Evolutionary conservation across 2,329 filamentous ascomycete genomes (phyloP).

Genomic region (Pseudogymnoascus sp.): DNA sequence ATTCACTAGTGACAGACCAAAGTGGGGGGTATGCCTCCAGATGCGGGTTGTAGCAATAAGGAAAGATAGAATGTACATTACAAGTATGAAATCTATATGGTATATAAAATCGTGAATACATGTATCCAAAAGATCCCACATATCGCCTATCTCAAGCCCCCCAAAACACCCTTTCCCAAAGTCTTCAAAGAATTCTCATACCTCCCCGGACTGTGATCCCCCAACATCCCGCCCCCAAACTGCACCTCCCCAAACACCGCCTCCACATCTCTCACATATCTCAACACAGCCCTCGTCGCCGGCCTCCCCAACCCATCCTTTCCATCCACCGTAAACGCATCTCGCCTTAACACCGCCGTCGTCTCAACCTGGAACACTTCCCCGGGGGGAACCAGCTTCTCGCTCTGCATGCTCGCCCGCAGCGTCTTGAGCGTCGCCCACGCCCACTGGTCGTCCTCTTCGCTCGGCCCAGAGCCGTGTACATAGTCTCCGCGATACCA

Average conservation of each 20-base stretch:
- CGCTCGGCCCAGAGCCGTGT: slow-evolving; percentile 27
- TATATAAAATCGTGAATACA: background rate
- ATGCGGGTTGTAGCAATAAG: background rate
- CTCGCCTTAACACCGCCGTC: slow-evolving; percentile 58
- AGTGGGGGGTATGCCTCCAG: background rate
- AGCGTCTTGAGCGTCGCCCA: slow-evolving; percentile 60
- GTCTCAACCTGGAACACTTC: slow-evolving; percentile 70
- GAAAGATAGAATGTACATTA: background rate
- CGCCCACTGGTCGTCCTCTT: slow-evolving; percentile 63
- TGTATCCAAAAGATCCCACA: background rate
- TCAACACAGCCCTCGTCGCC: slow-evolving; percentile 62
- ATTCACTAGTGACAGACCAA: slow-evolving; percentile 4
- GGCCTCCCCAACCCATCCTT: slow-evolving; percentile 49
- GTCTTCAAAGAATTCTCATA: slow-evolving; percentile 65
- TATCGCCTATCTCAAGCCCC: background rate
- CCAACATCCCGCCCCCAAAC: slow-evolving; percentile 67
- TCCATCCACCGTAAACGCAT: slow-evolving; percentile 47
- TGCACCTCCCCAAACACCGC: slow-evolving; percentile 61
- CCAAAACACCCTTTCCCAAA: slow-evolving; percentile 40
- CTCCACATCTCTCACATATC: slow-evolving; percentile 66
- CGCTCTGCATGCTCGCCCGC: slow-evolving; percentile 59
- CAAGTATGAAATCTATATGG: background rate
- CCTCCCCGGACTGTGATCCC: slow-evolving; percentile 67
- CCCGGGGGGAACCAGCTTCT: slow-evolving; percentile 67
- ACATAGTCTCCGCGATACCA: slow-evolving; percentile 46